A percentile compares a stretch with the other conserved stretches of the same genome.
Evolutionary conservation across 2,329 filamentous ascomycete species (phyloP).

Genomic region (Magnaporthiopsis rhizophila): DNA sequence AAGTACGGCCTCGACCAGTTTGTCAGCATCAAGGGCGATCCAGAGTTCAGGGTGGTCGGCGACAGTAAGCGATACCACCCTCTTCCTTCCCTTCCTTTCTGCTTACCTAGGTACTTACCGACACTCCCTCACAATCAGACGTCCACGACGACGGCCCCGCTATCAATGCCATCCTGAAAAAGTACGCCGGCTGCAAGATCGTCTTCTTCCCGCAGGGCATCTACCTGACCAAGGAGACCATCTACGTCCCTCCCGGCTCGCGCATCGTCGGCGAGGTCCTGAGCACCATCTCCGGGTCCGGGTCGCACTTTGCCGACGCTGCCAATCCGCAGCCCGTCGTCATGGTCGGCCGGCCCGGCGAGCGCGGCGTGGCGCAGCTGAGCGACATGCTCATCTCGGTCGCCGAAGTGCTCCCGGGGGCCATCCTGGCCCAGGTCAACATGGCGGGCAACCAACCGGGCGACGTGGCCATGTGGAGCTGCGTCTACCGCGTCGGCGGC

Average conservation of each 20-base stretch:
- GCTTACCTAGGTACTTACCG: too few relatives aligned
- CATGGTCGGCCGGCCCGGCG: constrained; percentile 47
- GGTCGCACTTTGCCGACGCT: constrained; percentile 39
- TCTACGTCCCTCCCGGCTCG: constrained; percentile 41
- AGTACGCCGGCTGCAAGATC: constrained; percentile 29
- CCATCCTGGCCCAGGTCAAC: constrained; percentile 38
- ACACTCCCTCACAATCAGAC: constrained; percentile 13
- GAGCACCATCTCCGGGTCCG: constrained; percentile 42
- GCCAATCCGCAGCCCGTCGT: constrained; percentile 48
- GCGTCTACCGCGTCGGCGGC: constrained; percentile 31
- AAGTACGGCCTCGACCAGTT: constrained; percentile 31
- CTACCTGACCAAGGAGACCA: constrained; percentile 43
- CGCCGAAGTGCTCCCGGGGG: constrained; percentile 49
- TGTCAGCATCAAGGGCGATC: constrained; percentile 37
- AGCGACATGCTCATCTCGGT: constrained; percentile 59
- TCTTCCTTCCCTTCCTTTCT: too few relatives aligned
- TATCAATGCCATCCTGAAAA: constrained; percentile 23
- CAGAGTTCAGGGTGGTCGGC: constrained; percentile 29
- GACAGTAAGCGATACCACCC: constrained; percentile 19
- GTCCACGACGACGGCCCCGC: constrained; percentile 23
- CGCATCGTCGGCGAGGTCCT: constrained; percentile 48
- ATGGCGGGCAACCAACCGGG: constrained; percentile 25
- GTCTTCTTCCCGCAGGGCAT: constrained; percentile 49
- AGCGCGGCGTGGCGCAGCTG: constrained; percentile 53
- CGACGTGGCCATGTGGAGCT: constrained; percentile 41